Conservation (phyloP, 2,329 filamentous ascomycete species). For the Colletotrichum sp. region DNA sequence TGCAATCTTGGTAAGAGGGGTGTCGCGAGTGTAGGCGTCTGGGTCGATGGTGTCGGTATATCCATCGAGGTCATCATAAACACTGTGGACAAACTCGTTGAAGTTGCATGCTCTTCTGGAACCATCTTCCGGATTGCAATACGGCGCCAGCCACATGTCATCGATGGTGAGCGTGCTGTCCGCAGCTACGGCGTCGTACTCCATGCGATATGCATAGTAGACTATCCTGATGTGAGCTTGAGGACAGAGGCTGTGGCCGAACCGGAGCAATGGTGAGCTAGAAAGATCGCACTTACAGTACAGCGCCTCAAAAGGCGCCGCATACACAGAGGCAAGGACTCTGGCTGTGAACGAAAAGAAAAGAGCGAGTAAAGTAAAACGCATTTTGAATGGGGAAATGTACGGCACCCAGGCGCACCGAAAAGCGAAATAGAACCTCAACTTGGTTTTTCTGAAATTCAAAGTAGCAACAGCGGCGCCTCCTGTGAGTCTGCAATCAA, state of each 20-base stretch:
- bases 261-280: accelerated
- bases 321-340: not conserved
- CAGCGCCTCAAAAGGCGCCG: not conserved
- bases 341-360: not conserved
- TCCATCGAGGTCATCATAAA: not conserved
- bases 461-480: not conserved
- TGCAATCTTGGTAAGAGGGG: not conserved
- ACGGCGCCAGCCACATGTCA: not conserved
- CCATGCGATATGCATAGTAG: not conserved
- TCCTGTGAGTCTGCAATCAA: accelerated
- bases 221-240: not conserved
- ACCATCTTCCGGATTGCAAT: not conserved
- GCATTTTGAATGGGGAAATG: not conserved
- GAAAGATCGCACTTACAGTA: not conserved
- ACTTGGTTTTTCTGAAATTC: not conserved
- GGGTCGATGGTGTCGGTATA: not conserved
- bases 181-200: not conserved
- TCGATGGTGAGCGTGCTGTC: not conserved
- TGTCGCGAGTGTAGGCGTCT: not conserved
- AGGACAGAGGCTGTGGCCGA: not conserved
- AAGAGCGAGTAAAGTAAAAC: not conserved
- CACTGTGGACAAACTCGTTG: not conserved
- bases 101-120: not conserved
- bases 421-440: not conserved
- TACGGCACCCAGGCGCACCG: not conserved